Evolutionary conservation across 768 basidiomycete genomes (phyloP), one percentile per base, ranked within the genome.

Genomic region (Rhizopogon rudus): DNA sequence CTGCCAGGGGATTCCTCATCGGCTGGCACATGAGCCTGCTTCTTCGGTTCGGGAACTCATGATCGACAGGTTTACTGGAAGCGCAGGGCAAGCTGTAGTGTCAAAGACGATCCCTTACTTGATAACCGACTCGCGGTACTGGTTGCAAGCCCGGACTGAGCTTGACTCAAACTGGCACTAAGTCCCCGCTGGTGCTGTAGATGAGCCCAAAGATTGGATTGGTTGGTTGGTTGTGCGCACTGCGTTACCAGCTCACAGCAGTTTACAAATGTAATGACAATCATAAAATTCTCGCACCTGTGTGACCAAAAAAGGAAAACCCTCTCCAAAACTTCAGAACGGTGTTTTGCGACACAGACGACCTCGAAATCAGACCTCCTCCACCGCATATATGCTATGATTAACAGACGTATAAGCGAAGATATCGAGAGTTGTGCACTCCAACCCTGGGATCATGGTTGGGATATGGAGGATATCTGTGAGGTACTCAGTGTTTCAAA

Each of bases 111-210:
- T 78, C 7, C 91, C 91, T 6, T 91, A 90, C 62, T 74, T 93
- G 43, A 73, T 92, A 59, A 84, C 83, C 17, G 91, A 93, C 67
- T 86, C 91, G 9, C 81, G 90, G 13, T 93, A 93, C 65, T 93
- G 89, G 88, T 61, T 83, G 1, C 91, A 93, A 71, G 89, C 91
- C 16, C 75, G 76, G 7, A 75, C 79, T 3, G 81, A 92, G 58
- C 67, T 90, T 28, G 89, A 93, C 70, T 40, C 67, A 4, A 86
- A 91, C 63, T 96, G 93, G 93, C 73, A 73, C 14, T 51, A 91
- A 22, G 74, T 92, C 33, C 73, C 73, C 43, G 81, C 82, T 10
- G 92, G 82, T 12, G 65, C 73, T 3, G 49, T 67, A 12, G 76
- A 76, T 49, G 79, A 73, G 3, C 82, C 85, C 2, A 83, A 79